phyloP scores from a whole-genome alignment of 768 basidiomycete genomes.

The Amanita brunnescens region DNA sequence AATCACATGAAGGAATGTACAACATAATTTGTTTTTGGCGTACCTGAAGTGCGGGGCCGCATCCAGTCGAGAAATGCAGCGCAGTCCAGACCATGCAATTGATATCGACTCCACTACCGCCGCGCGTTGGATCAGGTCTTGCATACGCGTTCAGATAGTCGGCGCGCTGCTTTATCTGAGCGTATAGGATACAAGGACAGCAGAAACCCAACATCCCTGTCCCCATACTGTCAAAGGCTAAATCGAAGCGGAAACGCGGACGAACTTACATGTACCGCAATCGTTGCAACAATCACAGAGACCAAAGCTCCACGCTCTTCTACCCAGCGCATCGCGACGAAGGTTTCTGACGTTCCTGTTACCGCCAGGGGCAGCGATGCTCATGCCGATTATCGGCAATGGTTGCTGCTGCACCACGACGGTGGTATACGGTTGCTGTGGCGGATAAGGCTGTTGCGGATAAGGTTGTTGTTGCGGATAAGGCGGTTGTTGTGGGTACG shows the following conservation, averaged over 20 bases:
- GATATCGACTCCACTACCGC: conserved; percentile 18
- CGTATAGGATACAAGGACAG: conserved; percentile 34
- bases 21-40: not conserved
- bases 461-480: not conserved
- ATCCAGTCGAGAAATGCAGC: conserved; percentile 23
- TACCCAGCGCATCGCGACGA: conserved; percentile 22
- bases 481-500: not conserved
- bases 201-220: conserved; percentile 30
- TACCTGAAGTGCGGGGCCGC: conserved; percentile 33
- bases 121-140: conserved; percentile 27
- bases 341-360: conserved; percentile 28
- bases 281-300: conserved; percentile 24
- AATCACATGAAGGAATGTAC: not conserved
- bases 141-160: conserved; percentile 29
- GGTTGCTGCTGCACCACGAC: not conserved
- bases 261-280: conserved; percentile 22
- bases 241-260: not conserved
- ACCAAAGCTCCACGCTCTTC: conserved; percentile 28
- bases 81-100: conserved; percentile 22
- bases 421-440: not conserved
- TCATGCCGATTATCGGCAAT: conserved; percentile 1
- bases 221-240: not conserved
- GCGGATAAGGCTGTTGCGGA: not conserved
- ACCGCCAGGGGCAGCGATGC: conserved; percentile 18
- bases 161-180: conserved; percentile 30